Evolutionary conservation across 495 filamentous ascomycete genomes (phyloP).

Genomic region (Penicillium argentinense): DNA sequence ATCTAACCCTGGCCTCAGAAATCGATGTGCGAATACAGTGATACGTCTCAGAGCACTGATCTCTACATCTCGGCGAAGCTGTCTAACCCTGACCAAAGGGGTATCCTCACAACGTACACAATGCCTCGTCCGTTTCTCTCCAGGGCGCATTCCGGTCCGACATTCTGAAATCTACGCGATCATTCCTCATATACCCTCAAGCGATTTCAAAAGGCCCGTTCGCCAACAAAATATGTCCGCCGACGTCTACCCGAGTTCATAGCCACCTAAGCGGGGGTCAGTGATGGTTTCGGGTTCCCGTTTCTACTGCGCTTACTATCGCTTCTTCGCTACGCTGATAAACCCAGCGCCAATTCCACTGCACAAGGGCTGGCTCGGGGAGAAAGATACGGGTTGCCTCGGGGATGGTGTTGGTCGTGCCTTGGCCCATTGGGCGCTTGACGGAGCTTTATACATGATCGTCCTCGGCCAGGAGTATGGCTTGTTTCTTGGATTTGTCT

Average conservation of each 20-base stretch:
- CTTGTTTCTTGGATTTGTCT: constrained; percentile 30
- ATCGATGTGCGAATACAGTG: no score
- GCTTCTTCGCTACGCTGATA: constrained; percentile 52
- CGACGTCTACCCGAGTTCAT: constrained; percentile 61
- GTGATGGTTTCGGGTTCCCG: constrained; percentile 62
- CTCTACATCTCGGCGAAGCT: no score
- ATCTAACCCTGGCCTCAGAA: no score
- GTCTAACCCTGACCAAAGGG: no score
- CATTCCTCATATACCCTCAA: constrained; percentile 58
- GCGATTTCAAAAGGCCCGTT: constrained; percentile 63
- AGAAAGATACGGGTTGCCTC: constrained; percentile 31
- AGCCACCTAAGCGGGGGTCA: constrained; percentile 59
- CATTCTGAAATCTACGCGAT: no score
- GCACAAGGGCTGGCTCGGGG: constrained; percentile 31
- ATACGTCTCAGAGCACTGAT: no score
- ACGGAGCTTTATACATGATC: constrained; percentile 44
- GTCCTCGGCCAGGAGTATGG: constrained; percentile 37
- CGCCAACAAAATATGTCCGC: constrained; percentile 58
- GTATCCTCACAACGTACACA: no score
- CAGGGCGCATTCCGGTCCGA: no score
- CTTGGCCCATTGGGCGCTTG: constrained; percentile 40
- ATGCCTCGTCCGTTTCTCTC: no score
- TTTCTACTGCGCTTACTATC: constrained; percentile 60
- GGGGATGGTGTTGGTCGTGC: constrained; percentile 33
- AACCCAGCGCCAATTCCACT: constrained; percentile 16